Conservation (phyloP, 257 asterid genomes). For the Nicotiana obtusifolia region DNA sequence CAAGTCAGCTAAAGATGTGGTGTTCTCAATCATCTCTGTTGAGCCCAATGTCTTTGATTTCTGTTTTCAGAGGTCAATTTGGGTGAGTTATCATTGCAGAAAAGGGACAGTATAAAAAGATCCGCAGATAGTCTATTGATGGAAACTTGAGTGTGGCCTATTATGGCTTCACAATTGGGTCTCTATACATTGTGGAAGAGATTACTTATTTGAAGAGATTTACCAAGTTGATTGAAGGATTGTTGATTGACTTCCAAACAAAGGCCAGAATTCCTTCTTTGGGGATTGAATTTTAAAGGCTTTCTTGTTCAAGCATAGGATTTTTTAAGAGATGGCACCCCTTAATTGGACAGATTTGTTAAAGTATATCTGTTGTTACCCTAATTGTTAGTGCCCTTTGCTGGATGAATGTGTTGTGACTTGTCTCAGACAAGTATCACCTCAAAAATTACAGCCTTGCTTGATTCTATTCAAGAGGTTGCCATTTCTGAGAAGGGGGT, state of each 20-base stretch:
- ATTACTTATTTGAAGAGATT: neutral
- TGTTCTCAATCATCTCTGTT: slow-evolving; percentile 4
- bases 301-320: neutral
- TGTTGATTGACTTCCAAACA: slow-evolving; percentile 10
- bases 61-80: neutral
- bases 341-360: neutral
- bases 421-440: neutral
- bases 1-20: neutral
- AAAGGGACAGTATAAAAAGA: neutral
- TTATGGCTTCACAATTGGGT: neutral
- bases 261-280: slow-evolving; percentile 1
- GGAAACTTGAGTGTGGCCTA: neutral
- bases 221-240: neutral
- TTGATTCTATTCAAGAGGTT: slow-evolving; percentile 3
- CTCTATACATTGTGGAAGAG: neutral
- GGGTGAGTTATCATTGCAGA: neutral
- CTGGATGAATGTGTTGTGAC: neutral
- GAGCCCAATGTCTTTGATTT: neutral
- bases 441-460: neutral
- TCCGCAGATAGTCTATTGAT: neutral
- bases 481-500: neutral
- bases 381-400: neutral
- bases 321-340: neutral
- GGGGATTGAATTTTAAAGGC: neutral
- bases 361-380: neutral